Percentiles rank a stretch among this genome's conserved stretches.
phyloP scores from a whole-genome alignment of 345 rosid species.

The Erodium maritimum region DNA sequence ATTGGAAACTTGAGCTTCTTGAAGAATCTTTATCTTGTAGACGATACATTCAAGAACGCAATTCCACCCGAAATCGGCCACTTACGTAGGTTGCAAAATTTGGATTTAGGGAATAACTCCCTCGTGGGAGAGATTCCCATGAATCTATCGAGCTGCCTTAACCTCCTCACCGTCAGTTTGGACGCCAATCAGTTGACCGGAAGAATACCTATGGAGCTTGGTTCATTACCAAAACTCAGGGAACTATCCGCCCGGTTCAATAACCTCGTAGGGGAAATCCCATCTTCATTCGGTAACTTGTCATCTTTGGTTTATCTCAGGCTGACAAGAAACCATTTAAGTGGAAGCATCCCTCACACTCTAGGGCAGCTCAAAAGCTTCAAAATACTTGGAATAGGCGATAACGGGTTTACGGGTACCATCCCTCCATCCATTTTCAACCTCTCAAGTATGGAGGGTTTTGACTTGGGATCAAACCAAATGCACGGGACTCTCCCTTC shows the following conservation, averaged over 20 bases:
- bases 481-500: not conserved
- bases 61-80: constrained; percentile 19
- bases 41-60: constrained; percentile 15
- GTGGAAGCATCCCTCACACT: constrained; percentile 11
- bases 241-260: not conserved
- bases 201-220: constrained; percentile 7
- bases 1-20: too few relatives aligned
- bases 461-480: constrained; percentile 11
- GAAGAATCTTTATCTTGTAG: constrained; percentile 7
- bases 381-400: constrained; percentile 11
- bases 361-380: constrained; percentile 12
- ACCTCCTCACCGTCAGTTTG: constrained; percentile 8
- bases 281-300: constrained; percentile 5
- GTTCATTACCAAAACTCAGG: constrained; percentile 15
- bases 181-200: constrained; percentile 13
- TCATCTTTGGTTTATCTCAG: not conserved
- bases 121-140: constrained; percentile 15
- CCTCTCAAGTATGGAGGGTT: constrained; percentile 11
- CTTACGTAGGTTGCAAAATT: constrained; percentile 10
- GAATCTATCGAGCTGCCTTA: constrained; percentile 11
- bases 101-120: constrained; percentile 5
- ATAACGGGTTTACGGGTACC: constrained; percentile 16
- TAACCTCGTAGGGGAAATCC: constrained; percentile 15
- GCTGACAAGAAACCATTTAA: constrained; percentile 14
- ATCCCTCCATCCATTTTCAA: constrained; percentile 16